Base-by-base conservation (phyloP, 306 rosid species). In the Erythrophleum fordii region DNA sequence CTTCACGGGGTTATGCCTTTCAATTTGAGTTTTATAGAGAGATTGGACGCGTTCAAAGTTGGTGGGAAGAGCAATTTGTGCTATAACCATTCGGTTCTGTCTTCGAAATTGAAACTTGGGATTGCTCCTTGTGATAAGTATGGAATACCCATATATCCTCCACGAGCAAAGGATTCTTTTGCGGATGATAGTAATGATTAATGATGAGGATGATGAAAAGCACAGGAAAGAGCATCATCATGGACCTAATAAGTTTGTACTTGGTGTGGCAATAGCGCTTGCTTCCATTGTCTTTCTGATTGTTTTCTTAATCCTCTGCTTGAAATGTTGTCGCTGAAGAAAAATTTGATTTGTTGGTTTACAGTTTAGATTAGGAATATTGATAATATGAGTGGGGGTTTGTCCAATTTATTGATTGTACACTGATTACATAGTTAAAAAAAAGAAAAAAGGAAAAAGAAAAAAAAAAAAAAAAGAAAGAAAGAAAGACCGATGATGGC, bases 231-330 rank as follows among this genome's bases (percentile, higher is more conserved):
- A 80, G 39, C 89, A 77, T 37, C 98, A 89, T 81, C 92, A 82
- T 39, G 91, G 97, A 18, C 94, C 97, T 25, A 93, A 82, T 45
- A 95, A 95, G 90, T 83, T 90, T 39, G 97, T 95, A 81, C 97
- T 95, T 83, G 97, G 97, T 44, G 92, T 92, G 61, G 97, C 97
- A 39, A 91, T 95, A 79, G 94, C 88, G 9, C 94, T 95, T 26
- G 92, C 97, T 66, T 95, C 98, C 3, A 77, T 92, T 26, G 98
- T 93, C 49, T 92, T 95, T 83, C 85, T 95, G 45, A 84, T 90
- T 49, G 84, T 95, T 58, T 95, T 95, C 86, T 58, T 87, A n/a
- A 82, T 95, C 84, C 86, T 92, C 29, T 73, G 88, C 55, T 86
- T 93, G 2, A 95, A 88, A 56, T 91, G 98, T 65, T 92, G 97